Evolutionary conservation across 176 grass and related monocot species (phyloP).

Genomic region (Elaeis guineensis): DNA sequence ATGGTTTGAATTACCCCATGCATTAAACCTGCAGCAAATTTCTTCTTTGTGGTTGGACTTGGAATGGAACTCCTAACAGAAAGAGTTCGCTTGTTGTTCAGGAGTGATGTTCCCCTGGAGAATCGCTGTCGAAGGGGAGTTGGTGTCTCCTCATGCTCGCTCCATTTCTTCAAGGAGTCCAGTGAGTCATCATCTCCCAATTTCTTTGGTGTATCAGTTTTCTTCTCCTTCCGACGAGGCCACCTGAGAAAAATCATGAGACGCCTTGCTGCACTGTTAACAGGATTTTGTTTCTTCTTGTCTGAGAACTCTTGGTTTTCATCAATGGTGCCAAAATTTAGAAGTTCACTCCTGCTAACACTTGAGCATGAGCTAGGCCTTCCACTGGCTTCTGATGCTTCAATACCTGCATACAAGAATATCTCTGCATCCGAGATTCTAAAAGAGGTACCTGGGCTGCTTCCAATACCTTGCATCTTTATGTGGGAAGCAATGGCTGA

Average conservation of each 20-base stretch:
- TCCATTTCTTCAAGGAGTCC: conserved; percentile 61
- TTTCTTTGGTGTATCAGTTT: conserved; percentile 33
- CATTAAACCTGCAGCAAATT: conserved; percentile 51
- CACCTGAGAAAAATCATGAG: conserved; percentile 78
- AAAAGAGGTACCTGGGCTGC: conserved; percentile 70
- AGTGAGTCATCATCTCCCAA: conserved; percentile 35
- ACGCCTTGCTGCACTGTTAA: conserved; percentile 52
- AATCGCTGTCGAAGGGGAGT: conserved; percentile 63
- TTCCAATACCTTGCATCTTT: conserved; percentile 60
- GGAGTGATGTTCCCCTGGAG: conserved; percentile 43
- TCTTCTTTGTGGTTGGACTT: conserved; percentile 63
- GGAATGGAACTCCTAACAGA: conserved; percentile 45
- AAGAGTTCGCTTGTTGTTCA: conserved; percentile 58
- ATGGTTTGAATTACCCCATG: conserved; percentile 77
- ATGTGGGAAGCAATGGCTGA: conserved; percentile 58
- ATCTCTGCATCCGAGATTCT: conserved; percentile 85
- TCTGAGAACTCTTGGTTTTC: conserved; percentile 35
- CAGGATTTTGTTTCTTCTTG: conserved; percentile 57
- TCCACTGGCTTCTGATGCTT: conserved; percentile 19
- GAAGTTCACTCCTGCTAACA: conserved; percentile 52
- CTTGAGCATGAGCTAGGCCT: conserved; percentile 81
- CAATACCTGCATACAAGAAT: conserved; percentile 53
- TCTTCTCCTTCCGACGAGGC: conserved; percentile 67
- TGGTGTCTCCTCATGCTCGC: conserved; percentile 34
- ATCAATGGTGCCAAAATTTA: conserved; percentile 5